Evolutionary conservation across 371 early-diverging fungal genomes (phyloP).

Genomic region (Apophysomyces ossiformis): DNA sequence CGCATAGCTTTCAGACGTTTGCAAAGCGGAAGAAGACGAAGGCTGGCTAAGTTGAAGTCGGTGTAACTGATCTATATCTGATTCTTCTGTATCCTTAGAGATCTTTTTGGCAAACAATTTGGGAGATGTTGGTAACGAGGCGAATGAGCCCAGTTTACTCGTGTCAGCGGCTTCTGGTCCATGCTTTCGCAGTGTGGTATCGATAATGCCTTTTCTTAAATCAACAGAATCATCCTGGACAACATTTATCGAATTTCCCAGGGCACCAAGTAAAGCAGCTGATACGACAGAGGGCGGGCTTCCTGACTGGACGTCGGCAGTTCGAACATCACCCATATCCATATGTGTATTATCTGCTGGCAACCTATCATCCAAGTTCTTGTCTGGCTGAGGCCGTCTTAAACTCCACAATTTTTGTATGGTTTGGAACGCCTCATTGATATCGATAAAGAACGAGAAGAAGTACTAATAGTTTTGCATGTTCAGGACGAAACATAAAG

Average conservation of each 20-base stretch:
- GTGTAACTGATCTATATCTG: not conserved
- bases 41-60: not conserved
- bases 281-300: constrained; percentile 22
- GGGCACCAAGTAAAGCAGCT: constrained; percentile 18
- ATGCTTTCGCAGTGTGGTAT: not conserved
- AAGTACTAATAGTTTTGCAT: constrained; percentile 51
- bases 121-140: not conserved
- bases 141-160: not conserved
- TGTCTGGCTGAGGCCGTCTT: not conserved
- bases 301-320: constrained; percentile 9
- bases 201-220: not conserved
- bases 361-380: not conserved
- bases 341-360: constrained; percentile 9
- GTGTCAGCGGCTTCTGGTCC: not conserved
- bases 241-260: constrained; percentile 9
- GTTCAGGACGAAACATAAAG: not conserved
- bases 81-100: not conserved
- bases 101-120: not conserved
- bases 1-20: not conserved
- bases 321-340: constrained; percentile 11
- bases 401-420: constrained; percentile 27
- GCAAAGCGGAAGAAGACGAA: not conserved
- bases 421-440: constrained; percentile 31
- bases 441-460: constrained; percentile 67
- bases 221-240: not conserved